phyloP scores from a whole-genome alignment of 139 green algal species.

The Tetraselmis striata region DNA sequence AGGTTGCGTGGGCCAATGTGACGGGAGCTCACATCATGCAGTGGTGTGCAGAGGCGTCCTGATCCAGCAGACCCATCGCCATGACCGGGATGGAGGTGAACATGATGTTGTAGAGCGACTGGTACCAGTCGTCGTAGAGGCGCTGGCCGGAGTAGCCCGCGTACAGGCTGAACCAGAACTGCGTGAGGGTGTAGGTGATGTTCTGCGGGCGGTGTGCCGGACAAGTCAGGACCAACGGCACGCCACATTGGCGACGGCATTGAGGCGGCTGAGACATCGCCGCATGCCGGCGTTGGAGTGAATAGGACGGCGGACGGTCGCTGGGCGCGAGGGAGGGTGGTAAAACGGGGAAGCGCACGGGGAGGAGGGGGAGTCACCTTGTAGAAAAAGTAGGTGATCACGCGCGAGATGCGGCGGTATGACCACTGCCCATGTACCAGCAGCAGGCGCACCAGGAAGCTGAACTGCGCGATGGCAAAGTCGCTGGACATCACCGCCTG shows the following conservation, averaged over 20 bases:
- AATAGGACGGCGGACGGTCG: too few species aligned
- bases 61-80: slow-evolving; percentile 47
- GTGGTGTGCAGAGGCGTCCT: slow-evolving; percentile 36
- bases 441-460: slow-evolving; percentile 19
- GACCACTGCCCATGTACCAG: slow-evolving; percentile 37
- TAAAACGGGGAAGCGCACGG: too few species aligned
- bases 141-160: slow-evolving; percentile 23
- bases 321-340: background rate
- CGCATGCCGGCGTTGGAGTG: too few species aligned
- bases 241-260: background rate
- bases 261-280: too few species aligned
- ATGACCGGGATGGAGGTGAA: slow-evolving; percentile 53
- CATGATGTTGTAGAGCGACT: slow-evolving; percentile 50
- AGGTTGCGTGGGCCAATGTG: too few species aligned
- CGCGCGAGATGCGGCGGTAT: slow-evolving; percentile 35
- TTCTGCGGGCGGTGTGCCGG: too few species aligned
- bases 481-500: slow-evolving; percentile 37
- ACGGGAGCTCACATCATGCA: background rate
- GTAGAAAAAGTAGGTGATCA: slow-evolving; percentile 59
- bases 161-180: slow-evolving; percentile 51
- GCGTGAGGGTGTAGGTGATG: slow-evolving; percentile 24
- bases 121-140: slow-evolving; percentile 46
- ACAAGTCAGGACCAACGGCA: background rate
- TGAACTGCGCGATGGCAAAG: slow-evolving; percentile 48
- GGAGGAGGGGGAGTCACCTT: slow-evolving; percentile 11